Evolutionary conservation across 2,329 filamentous ascomycete species (phyloP).

Genomic region (Fusarium sp.): DNA sequence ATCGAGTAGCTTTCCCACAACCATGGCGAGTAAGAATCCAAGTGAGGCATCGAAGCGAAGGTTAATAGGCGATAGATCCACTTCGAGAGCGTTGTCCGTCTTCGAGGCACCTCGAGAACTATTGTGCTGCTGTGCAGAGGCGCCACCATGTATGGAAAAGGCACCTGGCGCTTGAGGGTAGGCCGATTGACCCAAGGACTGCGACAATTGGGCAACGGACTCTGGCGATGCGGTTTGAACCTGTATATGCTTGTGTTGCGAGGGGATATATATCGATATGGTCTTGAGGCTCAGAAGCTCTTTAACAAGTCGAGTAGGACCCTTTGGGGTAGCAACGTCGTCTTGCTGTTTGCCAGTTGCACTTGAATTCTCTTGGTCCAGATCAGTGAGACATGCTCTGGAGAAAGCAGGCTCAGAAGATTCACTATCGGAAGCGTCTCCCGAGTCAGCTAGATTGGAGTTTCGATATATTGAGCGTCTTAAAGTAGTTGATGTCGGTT

Average conservation of each 20-base stretch:
- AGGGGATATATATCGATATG: slow-evolving; percentile 67
- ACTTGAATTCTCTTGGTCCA: slow-evolving; percentile 22
- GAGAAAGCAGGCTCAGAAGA: slow-evolving; percentile 47
- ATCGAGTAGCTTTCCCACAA: slow-evolving; percentile 61
- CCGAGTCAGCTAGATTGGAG: slow-evolving; percentile 8
- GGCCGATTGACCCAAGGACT: slow-evolving; percentile 53
- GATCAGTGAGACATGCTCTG: slow-evolving; percentile 37
- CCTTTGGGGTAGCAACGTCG: slow-evolving; percentile 62
- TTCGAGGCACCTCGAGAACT: neutral
- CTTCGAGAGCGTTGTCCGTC: slow-evolving; percentile 55
- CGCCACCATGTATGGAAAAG: slow-evolving; percentile 62
- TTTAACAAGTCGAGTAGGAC: slow-evolving; percentile 65
- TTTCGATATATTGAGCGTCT: slow-evolving; percentile 18
- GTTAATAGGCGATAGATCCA: slow-evolving; percentile 63
- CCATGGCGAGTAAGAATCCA: slow-evolving; percentile 64
- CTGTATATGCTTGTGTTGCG: slow-evolving; percentile 59
- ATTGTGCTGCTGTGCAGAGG: slow-evolving; percentile 19
- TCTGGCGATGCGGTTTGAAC: slow-evolving; percentile 48
- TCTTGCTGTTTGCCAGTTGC: slow-evolving; percentile 47
- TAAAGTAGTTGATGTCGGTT: slow-evolving; percentile 16
- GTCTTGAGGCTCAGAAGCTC: slow-evolving; percentile 62
- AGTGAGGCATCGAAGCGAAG: slow-evolving; percentile 67
- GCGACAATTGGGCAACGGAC: slow-evolving; percentile 45
- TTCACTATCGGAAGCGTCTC: slow-evolving; percentile 39
- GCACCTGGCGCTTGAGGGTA: slow-evolving; percentile 69